phyloP scores from a whole-genome alignment of 768 basidiomycete species.

The Kwoniella sp. region DNA sequence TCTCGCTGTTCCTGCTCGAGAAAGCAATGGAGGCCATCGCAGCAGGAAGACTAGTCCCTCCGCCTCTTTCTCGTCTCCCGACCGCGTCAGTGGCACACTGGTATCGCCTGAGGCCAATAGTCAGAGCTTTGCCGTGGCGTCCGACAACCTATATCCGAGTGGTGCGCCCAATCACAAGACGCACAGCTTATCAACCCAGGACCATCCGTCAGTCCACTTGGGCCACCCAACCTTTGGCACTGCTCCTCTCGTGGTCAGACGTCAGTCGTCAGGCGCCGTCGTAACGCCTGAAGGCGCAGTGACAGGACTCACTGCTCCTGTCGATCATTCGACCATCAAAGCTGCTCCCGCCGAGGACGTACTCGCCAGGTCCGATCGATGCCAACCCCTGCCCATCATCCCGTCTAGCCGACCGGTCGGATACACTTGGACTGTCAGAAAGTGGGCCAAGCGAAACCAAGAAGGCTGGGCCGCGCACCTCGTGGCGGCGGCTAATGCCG shows the following conservation, averaged over 20 bases:
- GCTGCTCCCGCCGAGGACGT: constrained; percentile 2
- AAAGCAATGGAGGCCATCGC: too few relatives aligned
- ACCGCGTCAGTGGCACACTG: too few relatives aligned
- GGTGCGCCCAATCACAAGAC: background rate
- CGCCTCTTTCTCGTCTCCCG: constrained; percentile 15
- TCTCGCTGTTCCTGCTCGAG: too few relatives aligned
- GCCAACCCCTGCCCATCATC: constrained; percentile 17
- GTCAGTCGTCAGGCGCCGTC: constrained; percentile 20
- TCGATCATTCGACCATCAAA: constrained; percentile 3
- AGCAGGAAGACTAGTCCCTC: constrained; percentile 11
- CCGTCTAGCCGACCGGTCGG: constrained; percentile 37
- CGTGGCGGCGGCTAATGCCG: constrained; percentile 32
- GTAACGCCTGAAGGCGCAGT: constrained; percentile 22
- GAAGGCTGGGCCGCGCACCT: constrained; percentile 41
- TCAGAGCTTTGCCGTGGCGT: too few relatives aligned
- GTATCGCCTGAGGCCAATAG: background rate
- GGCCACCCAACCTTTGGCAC: constrained; percentile 44
- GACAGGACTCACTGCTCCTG: constrained; percentile 16
- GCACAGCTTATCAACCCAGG: too few relatives aligned
- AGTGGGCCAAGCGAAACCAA: constrained; percentile 41
- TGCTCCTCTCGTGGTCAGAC: constrained; percentile 28
- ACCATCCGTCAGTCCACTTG: constrained; percentile 2
- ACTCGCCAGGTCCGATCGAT: constrained; percentile 7
- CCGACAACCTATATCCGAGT: constrained; percentile 8
- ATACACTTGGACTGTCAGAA: constrained; percentile 45